A percentile compares a stretch with the other conserved stretches of the same genome.
Evolutionary conservation across 495 filamentous ascomycete genomes (phyloP).

Genomic region (Platismatia glauca): DNA sequence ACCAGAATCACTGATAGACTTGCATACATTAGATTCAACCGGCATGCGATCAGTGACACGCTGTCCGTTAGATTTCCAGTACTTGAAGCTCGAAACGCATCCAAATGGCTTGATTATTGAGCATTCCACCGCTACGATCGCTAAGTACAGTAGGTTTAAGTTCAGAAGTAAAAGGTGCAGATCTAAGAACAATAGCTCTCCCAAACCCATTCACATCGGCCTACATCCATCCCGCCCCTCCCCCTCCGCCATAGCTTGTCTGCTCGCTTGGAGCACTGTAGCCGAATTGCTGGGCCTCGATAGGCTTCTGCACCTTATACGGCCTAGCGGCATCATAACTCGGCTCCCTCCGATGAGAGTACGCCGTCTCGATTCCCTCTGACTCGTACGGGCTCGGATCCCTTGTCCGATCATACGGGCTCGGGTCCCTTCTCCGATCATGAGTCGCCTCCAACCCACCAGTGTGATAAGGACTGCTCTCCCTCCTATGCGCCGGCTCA

Average conservation of each 20-base stretch:
- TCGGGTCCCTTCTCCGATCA: not conserved
- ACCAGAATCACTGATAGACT: not conserved
- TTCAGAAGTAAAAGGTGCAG: not conserved
- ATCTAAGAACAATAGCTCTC: not conserved
- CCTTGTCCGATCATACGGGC: not conserved
- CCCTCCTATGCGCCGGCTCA: not conserved
- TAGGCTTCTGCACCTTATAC: conserved; percentile 23
- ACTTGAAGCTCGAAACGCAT: not conserved
- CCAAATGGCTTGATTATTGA: not conserved
- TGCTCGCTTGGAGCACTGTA: conserved; percentile 24
- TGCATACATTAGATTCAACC: not conserved
- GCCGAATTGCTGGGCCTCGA: conserved; percentile 24
- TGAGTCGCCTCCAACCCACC: not conserved
- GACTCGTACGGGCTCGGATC: not conserved
- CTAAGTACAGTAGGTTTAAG: not conserved
- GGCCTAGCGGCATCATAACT: conserved; percentile 14
- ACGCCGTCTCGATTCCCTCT: not conserved
- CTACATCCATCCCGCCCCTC: conserved; percentile 2
- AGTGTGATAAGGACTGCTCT: not conserved
- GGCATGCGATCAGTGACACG: not conserved
- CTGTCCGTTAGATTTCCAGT: not conserved
- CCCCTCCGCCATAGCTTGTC: conserved; percentile 24
- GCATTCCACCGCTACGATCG: not conserved
- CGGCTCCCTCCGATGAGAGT: conserved; percentile 1
- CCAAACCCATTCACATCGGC: not conserved